Evolutionary conservation across 2,329 filamentous ascomycete genomes (phyloP).

Genomic region (Epichloe elymi): DNA sequence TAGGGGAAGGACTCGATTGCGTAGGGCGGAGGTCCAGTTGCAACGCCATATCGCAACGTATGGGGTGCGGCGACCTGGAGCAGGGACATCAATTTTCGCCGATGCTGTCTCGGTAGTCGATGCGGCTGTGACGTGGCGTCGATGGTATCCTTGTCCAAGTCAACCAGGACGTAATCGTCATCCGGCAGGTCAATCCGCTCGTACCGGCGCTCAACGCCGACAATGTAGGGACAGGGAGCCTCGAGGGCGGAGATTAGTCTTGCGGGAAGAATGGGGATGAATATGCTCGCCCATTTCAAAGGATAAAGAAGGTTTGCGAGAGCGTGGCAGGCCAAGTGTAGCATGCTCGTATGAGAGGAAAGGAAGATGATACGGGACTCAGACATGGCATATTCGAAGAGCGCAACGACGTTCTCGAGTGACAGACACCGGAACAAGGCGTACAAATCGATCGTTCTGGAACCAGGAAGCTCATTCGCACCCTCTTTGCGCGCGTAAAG

Average conservation of each 20-base stretch:
- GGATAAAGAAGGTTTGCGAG: slow-evolving; percentile 77
- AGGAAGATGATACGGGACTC: slow-evolving; percentile 94
- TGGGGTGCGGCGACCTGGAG: slow-evolving; percentile 85
- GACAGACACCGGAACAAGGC: slow-evolving; percentile 83
- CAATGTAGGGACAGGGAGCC: slow-evolving; percentile 91
- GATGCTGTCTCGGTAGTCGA: slow-evolving; percentile 72
- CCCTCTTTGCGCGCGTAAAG: slow-evolving; percentile 91
- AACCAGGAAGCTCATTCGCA: slow-evolving; percentile 81
- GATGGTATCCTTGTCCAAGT: slow-evolving; percentile 82
- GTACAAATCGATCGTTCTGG: slow-evolving; percentile 83
- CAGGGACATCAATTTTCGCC: slow-evolving; percentile 77
- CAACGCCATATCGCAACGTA: slow-evolving; percentile 73
- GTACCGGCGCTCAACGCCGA: slow-evolving; percentile 88
- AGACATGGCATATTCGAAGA: slow-evolving; percentile 85
- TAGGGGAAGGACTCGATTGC: slow-evolving; percentile 86
- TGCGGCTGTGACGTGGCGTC: slow-evolving; percentile 71
- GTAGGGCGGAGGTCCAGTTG: slow-evolving; percentile 81
- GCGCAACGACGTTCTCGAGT: slow-evolving; percentile 78
- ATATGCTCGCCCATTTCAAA: slow-evolving; percentile 83
- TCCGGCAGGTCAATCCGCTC: slow-evolving; percentile 77
- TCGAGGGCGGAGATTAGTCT: slow-evolving; percentile 82
- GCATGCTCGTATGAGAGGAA: slow-evolving; percentile 91
- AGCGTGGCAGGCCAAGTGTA: slow-evolving; percentile 85
- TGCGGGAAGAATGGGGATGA: slow-evolving; percentile 82
- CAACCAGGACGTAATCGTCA: slow-evolving; percentile 90